Conservation (phyloP, 306 rosid species). For the Casuarina equisetifolia region DNA sequence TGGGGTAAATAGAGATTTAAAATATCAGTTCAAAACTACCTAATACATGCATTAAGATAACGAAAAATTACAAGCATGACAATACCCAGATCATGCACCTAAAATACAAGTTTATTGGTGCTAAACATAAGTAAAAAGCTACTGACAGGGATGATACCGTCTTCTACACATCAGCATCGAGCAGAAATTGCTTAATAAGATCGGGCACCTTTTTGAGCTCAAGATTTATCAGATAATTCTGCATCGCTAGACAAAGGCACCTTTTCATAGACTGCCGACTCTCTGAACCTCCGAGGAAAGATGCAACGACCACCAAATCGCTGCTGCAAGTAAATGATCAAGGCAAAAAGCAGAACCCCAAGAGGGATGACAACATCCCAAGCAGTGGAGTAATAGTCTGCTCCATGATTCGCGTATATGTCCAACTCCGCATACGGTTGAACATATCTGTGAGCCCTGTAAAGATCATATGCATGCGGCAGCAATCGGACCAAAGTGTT, state of each 20-base stretch:
- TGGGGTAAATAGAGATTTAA: too few relatives aligned
- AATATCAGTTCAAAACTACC: not conserved
- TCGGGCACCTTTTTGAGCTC: conserved; percentile 7
- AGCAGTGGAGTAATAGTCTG: conserved; percentile 46
- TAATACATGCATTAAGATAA: not conserved
- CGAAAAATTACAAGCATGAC: not conserved
- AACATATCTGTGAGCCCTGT: conserved; percentile 32
- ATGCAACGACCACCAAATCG: conserved; percentile 44
- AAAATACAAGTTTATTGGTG: too few relatives aligned
- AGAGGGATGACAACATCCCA: conserved; percentile 53
- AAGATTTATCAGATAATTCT: conserved; percentile 16
- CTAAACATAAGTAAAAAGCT: not conserved
- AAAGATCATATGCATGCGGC: conserved; percentile 65
- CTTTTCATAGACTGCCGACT: conserved; percentile 30
- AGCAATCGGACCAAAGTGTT: conserved; percentile 48
- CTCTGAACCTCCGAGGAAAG: conserved; percentile 36
- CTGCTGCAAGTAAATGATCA: conserved; percentile 57
- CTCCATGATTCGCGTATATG: conserved; percentile 42
- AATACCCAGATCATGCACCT: not conserved
- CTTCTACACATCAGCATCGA: too few relatives aligned
- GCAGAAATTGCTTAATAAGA: not conserved
- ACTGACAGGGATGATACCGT: not conserved
- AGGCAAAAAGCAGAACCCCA: conserved; percentile 45
- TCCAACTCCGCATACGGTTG: conserved; percentile 14
- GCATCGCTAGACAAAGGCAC: conserved; percentile 29